These are phyloP conservation scores for Cyamopsis tetragonoloba DNA, from an alignment of 306 rosid species.

Conservation along the genomic window DNA sequence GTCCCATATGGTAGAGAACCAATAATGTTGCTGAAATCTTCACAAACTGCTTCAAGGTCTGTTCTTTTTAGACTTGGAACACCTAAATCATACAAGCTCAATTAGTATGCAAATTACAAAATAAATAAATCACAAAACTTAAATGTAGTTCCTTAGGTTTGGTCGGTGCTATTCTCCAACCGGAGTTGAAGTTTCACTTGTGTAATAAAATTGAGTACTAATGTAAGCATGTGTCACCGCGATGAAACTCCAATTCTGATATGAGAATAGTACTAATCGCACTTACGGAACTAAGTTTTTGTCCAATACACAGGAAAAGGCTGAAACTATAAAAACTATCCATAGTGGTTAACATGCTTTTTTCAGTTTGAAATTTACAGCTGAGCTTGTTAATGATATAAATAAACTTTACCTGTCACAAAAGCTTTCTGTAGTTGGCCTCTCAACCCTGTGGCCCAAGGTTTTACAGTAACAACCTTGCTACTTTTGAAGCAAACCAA, in stretches of 20 bases:
- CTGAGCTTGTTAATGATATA: not conserved
- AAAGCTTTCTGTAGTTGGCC: slow-evolving; percentile 96
- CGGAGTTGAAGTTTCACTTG: too few relatives aligned
- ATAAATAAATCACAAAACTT: too few relatives aligned
- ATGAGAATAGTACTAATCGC: too few relatives aligned
- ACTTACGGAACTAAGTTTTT: too few relatives aligned
- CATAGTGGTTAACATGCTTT: not conserved
- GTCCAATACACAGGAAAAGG: too few relatives aligned
- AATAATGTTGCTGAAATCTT: slow-evolving; percentile 90
- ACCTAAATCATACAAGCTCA: slow-evolving; percentile 43
- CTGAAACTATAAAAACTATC: not conserved
- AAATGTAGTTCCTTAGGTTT: too few relatives aligned
- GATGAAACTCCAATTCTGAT: too few relatives aligned
- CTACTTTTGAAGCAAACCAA: slow-evolving; percentile 47
- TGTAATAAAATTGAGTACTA: too few relatives aligned
- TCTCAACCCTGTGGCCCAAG: slow-evolving; percentile 95
- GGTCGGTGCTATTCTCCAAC: too few relatives aligned
- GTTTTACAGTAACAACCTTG: slow-evolving; percentile 73
- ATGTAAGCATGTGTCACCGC: too few relatives aligned
- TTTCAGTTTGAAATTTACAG: slow-evolving; percentile 3
- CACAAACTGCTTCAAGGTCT: slow-evolving; percentile 81
- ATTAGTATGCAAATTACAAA: slow-evolving; percentile 3
- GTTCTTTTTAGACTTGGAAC: slow-evolving; percentile 78
- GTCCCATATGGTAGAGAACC: slow-evolving; percentile 56
- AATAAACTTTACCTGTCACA: slow-evolving; percentile 55